Percentiles rank a stretch among this genome's conserved stretches.
These are phyloP conservation scores for Trichoderma virens DNA, from an alignment of 495 filamentous ascomycete species.

Conservation along the genomic window DNA sequence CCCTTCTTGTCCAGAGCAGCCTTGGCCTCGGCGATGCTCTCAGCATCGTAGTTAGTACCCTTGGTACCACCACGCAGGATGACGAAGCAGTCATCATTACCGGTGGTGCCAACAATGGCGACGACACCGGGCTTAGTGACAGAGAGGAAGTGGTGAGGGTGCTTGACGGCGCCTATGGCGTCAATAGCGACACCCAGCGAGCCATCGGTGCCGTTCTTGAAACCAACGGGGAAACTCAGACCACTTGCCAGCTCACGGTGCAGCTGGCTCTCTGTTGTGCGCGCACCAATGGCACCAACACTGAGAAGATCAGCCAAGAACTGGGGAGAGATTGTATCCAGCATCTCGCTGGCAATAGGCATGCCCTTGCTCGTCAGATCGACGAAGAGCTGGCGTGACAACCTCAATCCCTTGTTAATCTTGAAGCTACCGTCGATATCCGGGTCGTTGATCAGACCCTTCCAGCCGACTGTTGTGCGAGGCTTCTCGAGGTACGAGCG, in stretches of 20 bases:
- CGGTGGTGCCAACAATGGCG: conserved; percentile 89
- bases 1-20: conserved; percentile 58
- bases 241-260: conserved; percentile 93
- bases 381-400: conserved; percentile 85
- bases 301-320: conserved; percentile 92
- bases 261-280: conserved; percentile 92
- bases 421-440: conserved; percentile 98
- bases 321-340: conserved; percentile 97
- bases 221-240: conserved; percentile 92
- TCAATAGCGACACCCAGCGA: conserved; percentile 85
- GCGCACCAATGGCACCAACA: conserved; percentile 86
- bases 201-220: conserved; percentile 99
- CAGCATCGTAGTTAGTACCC: conserved; percentile 87
- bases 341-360: conserved; percentile 97
- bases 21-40: conserved; percentile 72
- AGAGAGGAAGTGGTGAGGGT: conserved; percentile 95
- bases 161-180: conserved; percentile 87
- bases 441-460: conserved; percentile 97
- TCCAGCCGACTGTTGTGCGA: conserved; percentile 97
- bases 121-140: conserved; percentile 97
- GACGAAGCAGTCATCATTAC: conserved; percentile 97
- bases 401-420: conserved; percentile 93
- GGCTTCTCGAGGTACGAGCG: conserved; percentile 98
- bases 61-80: conserved; percentile 90
- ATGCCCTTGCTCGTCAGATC: conserved; percentile 91